Conservation (phyloP, 257 asterid species). For the Solanum habrochaites region DNA sequence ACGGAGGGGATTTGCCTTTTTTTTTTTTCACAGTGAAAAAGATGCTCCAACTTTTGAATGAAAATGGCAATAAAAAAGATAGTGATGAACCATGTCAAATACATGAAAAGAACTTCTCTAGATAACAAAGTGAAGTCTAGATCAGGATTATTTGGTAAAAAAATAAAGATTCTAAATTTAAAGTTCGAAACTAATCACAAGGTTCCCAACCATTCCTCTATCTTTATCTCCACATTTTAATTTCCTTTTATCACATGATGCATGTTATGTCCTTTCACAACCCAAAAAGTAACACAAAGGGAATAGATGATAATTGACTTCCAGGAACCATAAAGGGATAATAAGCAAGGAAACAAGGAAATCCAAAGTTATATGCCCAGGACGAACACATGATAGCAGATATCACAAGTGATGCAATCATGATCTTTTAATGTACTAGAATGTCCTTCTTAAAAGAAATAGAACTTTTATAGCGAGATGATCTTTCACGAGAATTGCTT, state of each 20-base stretch:
- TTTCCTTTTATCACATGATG: neutral
- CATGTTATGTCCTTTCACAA: neutral
- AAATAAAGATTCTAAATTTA: too few species aligned
- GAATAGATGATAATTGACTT: neutral
- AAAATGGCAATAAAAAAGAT: neutral
- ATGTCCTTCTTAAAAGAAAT: neutral
- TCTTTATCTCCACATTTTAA: neutral
- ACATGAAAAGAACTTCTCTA: neutral
- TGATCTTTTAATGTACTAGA: neutral
- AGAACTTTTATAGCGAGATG: neutral
- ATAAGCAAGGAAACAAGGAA: neutral
- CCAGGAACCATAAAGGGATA: neutral
- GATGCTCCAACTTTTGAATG: slow-evolving; percentile 8
- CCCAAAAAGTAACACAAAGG: neutral
- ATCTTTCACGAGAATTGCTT: neutral
- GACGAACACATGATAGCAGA: neutral
- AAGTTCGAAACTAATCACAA: neutral
- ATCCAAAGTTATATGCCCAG: neutral
- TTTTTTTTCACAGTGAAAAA: slow-evolving; percentile 1
- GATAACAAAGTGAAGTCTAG: neutral
- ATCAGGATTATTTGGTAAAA: neutral
- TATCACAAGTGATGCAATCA: neutral
- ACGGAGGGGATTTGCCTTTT: slow-evolving; percentile 4
- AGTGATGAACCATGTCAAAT: neutral
- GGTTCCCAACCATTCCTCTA: neutral